phyloP scores from a whole-genome alignment of 768 basidiomycete species.

The Hygrocybe coccinea region DNA sequence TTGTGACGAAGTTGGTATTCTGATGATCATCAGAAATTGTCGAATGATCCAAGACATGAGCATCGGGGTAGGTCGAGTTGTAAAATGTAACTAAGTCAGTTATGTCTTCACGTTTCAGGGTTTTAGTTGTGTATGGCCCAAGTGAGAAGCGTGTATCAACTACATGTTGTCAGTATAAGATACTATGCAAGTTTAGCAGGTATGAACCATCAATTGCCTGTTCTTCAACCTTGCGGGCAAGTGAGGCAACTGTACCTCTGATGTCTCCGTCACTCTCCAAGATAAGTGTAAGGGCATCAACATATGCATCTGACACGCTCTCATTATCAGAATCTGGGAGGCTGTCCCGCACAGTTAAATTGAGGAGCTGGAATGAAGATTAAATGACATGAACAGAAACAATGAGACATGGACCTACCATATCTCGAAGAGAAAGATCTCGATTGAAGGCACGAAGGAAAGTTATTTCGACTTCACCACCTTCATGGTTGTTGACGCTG shows the following conservation, averaged over 20 bases:
- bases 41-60: no score
- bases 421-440: neutral
- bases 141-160: no score
- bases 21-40: no score
- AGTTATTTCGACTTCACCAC: constrained; percentile 10
- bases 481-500: constrained; percentile 30
- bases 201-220: no score
- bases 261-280: neutral
- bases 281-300: neutral
- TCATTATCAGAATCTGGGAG: neutral
- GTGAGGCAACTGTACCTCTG: neutral
- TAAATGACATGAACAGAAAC: neutral
- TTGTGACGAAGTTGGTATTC: no score
- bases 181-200: no score
- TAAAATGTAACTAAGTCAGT: no score
- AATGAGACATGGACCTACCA: neutral
- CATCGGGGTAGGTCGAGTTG: no score
- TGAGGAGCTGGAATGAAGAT: neutral
- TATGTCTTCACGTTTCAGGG: no score
- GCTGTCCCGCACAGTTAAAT: neutral
- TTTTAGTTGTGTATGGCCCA: no score
- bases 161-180: no score
- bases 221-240: neutral
- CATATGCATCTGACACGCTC: neutral
- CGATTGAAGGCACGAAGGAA: neutral